Base-by-base conservation (phyloP, 257 asterid species). In the Capsicum chinense region DNA sequence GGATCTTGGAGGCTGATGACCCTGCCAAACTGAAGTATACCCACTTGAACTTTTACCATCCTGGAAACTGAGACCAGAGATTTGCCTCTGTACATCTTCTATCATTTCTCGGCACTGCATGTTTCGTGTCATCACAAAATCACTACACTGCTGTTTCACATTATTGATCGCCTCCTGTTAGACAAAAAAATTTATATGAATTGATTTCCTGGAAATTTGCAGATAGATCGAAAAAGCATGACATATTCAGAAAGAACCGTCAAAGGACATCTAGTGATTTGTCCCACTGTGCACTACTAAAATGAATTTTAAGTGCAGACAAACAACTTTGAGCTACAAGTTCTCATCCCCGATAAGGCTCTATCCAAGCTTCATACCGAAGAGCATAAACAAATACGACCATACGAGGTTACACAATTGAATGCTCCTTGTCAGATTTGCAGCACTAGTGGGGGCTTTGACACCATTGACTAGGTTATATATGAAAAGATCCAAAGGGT, bases 91-190 rank as follows among this genome's bases (percentile, higher is more conserved):
- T 62, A 94, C 98, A 80, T 91, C 98, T 35, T 93, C 99, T 2
- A 94, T 90, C 99, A 96, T 94, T 83, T 96, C 99, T 2, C 93
- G 97, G 90, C 99, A 96, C 88, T 96, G 98, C 86, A 96, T 93
- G 84, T 88, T 92, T 90, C 99, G 87, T 9, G 98, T 94, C 97
- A 94, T 93, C 90, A 94, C 95, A 78, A 90, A 96, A 89, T 94
- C 99, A 86, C 97, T 93, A 93, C 98, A 92, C 89, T 93, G 99
- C 83, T 96, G 98, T 94, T 94, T 96, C 78, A 94, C 93, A 26
- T 88, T 90, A 50, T 92, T 92, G 70, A 96, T 93, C 56, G 98
- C 99, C 52, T 96, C 99, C 99, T 96, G 95, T 88, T 73, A 48
- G 83, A 63, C 73, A 83, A 68, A 67, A 39, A 60, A 76, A 16